Percentiles rank a stretch among this genome's conserved stretches.
phyloP scores from a whole-genome alignment of 2,329 filamentous ascomycete species.

The Dendryphion nanum region DNA sequence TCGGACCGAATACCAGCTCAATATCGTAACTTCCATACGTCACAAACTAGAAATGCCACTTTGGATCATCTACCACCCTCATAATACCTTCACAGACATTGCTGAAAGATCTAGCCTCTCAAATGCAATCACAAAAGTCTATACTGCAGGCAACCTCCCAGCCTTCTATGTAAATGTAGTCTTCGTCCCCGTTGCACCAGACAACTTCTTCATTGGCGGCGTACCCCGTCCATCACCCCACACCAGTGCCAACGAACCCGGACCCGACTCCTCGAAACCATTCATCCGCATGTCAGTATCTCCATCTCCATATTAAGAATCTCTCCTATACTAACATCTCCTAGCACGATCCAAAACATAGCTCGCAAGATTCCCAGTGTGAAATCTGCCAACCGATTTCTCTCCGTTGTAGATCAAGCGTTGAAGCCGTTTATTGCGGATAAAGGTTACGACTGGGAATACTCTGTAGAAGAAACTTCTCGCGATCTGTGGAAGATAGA shows the following conservation, averaged over 20 bases:
- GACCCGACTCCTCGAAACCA: constrained; percentile 17
- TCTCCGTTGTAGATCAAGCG: constrained; percentile 25
- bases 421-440: constrained; percentile 44
- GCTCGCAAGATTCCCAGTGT: constrained; percentile 19
- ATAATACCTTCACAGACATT: constrained; percentile 29
- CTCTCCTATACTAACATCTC: not conserved
- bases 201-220: constrained; percentile 33
- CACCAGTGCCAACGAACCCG: not conserved
- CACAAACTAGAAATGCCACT: constrained; percentile 48
- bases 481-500: constrained; percentile 47
- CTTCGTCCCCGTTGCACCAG: constrained; percentile 32
- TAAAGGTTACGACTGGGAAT: constrained; percentile 47
- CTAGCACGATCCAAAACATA: constrained; percentile 30
- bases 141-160: constrained; percentile 36
- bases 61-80: constrained; percentile 45
- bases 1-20: too few species aligned
- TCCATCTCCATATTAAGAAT: not conserved
- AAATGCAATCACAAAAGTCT: constrained; percentile 41
- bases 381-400: constrained; percentile 12
- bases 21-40: too few species aligned
- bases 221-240: constrained; percentile 13
- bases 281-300: constrained; percentile 34
- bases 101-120: constrained; percentile 31
- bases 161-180: constrained; percentile 47
- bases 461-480: constrained; percentile 44